phyloP scores from a whole-genome alignment of 1,284 basidiomycete genomes.

The Hypsizygus ulmarius region DNA sequence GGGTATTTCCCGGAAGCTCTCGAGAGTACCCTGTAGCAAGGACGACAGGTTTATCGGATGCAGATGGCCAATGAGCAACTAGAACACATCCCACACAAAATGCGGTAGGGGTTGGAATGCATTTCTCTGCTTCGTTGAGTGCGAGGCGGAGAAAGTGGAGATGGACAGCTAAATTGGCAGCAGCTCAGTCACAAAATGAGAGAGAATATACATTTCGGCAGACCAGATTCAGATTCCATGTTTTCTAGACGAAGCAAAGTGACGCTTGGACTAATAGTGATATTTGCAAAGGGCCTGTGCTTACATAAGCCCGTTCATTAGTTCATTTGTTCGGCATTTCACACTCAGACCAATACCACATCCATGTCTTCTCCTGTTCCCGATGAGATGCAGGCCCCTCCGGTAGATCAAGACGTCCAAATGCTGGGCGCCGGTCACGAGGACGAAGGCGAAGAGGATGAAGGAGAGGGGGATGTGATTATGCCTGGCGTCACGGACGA shows the following conservation, averaged over 20 bases:
- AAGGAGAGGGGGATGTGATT: conserved; percentile 51
- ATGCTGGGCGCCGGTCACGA: conserved; percentile 51
- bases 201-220: conserved; percentile 5
- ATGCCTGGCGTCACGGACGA: conserved; percentile 66
- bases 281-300: conserved; percentile 2
- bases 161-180: conserved; percentile 33
- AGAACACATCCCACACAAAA: conserved; percentile 96
- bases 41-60: conserved; percentile 42
- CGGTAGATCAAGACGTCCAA: conserved; percentile 47
- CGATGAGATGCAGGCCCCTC: conserved; percentile 10
- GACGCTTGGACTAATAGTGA: too few species aligned
- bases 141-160: conserved; percentile 61
- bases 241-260: not conserved
- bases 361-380: conserved; percentile 19
- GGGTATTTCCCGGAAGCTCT: conserved; percentile 93
- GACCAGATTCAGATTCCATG: conserved; percentile 14
- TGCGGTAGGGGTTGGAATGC: conserved; percentile 71
- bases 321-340: conserved; percentile 8
- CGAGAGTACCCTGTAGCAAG: conserved; percentile 88
- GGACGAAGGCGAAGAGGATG: conserved; percentile 44
- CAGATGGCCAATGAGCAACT: conserved; percentile 45
- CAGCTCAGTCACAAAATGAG: conserved; percentile 1
- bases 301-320: conserved; percentile 21
- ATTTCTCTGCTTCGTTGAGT: conserved; percentile 72
- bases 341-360: conserved; percentile 2